Evolutionary conservation across 2,329 filamentous ascomycete genomes (phyloP), one percentile per base, ranked within the genome.

Genomic region (Trichoderma arundinaceum): DNA sequence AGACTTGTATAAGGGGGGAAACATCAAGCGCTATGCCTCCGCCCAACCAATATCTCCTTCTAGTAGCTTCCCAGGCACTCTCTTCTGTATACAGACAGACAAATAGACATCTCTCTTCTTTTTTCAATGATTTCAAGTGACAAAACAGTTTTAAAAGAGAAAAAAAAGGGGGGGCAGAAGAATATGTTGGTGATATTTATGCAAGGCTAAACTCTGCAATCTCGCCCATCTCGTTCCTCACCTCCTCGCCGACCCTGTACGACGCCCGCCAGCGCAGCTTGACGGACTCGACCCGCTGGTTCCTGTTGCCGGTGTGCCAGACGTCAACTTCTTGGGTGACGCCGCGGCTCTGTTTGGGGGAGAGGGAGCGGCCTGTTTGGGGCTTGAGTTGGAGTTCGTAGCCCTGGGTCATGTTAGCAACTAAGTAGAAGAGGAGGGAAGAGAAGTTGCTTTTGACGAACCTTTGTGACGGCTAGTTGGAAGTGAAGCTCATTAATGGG

Each of bases 401-500:
- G 68, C 90, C 90, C 92, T 96, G 71, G n/a, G 43, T 3, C 22
- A 4, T 28, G 22, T 28, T 28, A 28, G 22, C 22, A 28, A n/a
- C n/a, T n/a, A n/a, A n/a, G n/a, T n/a, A n/a, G n/a, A n/a, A n/a
- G n/a, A n/a, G n/a, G 19, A 51, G 22, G 22, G 22, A 4, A 4
- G 22, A 28, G 22, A 28, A n/a, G n/a, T n/a, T n/a, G n/a, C n/a
- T n/a, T 28, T 28, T 28, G 17, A 52, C 58, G 19, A 56, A 96
- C 94, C 86, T 94, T 98, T 67, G 94, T 95, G 35, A 97, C 94
- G 3, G 95, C 95, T 44, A 96, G 84, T 77, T 97, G 92, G 74
- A 97, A 96, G 66, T 94, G 93, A 35, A 99, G 81, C 69, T 96
- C 91, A 3, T 86, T 85, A 22, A 99, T 84, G 0, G 87, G 85